Evolutionary conservation across 495 filamentous ascomycete species (phyloP).

Genomic region (Rhypophila decipiens): DNA sequence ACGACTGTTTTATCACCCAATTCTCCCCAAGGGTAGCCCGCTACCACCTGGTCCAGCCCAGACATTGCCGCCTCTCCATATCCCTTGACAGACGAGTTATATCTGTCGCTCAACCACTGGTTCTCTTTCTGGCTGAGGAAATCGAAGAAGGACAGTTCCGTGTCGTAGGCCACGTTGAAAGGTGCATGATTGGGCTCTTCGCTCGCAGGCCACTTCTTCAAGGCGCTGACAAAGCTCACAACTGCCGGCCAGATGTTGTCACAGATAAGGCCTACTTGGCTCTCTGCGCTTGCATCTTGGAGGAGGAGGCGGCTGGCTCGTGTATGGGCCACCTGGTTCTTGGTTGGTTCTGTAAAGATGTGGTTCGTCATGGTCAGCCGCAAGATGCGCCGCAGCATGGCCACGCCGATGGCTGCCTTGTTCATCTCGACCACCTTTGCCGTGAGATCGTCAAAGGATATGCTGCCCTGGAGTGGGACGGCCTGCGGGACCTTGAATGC

Average conservation of each 20-base stretch:
- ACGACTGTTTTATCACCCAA: slow-evolving; percentile 14
- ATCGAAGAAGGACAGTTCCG: slow-evolving; percentile 30
- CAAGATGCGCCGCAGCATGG: slow-evolving; percentile 29
- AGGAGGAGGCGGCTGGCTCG: slow-evolving; percentile 28
- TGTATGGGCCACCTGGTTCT: slow-evolving; percentile 28
- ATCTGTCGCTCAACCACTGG: slow-evolving; percentile 10
- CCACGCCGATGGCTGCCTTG: slow-evolving; percentile 17
- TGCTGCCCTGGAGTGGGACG: slow-evolving; percentile 28
- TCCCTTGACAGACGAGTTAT: slow-evolving; percentile 20
- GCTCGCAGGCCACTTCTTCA: slow-evolving; percentile 24
- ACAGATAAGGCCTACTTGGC: slow-evolving; percentile 33
- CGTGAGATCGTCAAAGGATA: slow-evolving; percentile 33
- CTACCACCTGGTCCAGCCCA: slow-evolving; percentile 9
- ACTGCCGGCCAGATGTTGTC: slow-evolving; percentile 31
- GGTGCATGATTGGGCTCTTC: slow-evolving; percentile 32
- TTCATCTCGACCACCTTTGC: slow-evolving; percentile 13
- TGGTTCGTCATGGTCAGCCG: slow-evolving; percentile 44
- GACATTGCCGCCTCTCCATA: slow-evolving; percentile 18
- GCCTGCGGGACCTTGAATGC: slow-evolving; percentile 24
- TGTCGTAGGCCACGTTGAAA: slow-evolving; percentile 30
- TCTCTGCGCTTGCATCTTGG: slow-evolving; percentile 22
- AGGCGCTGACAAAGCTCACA: slow-evolving; percentile 20
- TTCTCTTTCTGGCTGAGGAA: slow-evolving; percentile 18
- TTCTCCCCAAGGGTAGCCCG: slow-evolving; percentile 21
- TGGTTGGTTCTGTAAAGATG: slow-evolving; percentile 42